These are phyloP conservation scores for Nyssa sinensis DNA, from an alignment of 148 eudicot genomes.

Conservation along the genomic window DNA sequence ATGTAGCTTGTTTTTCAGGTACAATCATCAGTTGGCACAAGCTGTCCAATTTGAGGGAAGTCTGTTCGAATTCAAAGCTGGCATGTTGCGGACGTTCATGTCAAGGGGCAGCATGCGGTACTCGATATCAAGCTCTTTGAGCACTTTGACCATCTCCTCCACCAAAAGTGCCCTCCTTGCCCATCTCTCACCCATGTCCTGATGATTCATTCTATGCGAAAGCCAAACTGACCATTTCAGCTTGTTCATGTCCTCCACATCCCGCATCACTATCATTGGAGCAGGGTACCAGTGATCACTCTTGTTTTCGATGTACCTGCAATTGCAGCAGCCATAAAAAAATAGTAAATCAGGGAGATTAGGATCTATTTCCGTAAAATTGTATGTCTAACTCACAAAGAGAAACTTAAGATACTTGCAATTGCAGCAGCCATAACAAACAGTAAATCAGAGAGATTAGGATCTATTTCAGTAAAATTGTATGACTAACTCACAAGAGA, in stretches of 20 bases:
- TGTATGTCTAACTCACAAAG: background rate
- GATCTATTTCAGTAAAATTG: too few species aligned
- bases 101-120: conserved; percentile 71
- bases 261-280: conserved; percentile 65
- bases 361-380: background rate
- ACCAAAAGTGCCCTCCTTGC: conserved; percentile 60
- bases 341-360: background rate
- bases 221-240: conserved; percentile 65
- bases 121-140: conserved; percentile 64
- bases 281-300: conserved; percentile 72
- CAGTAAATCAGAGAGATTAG: too few species aligned
- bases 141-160: conserved; percentile 65
- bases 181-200: conserved; percentile 78
- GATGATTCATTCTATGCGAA: conserved; percentile 70
- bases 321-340: background rate
- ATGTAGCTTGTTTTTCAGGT: background rate
- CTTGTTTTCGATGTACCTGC: conserved; percentile 61
- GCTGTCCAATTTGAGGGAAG: conserved; percentile 66
- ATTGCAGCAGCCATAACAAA: too few species aligned
- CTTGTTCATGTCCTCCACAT: conserved; percentile 72
- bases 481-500: too few species aligned
- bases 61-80: conserved; percentile 43
- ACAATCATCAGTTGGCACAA: conserved; percentile 25
- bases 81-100: conserved; percentile 60
- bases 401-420: background rate